phyloP scores from a whole-genome alignment of 225 moss, liverwort and hornwort genomes.

The Physcomitrium patens region DNA sequence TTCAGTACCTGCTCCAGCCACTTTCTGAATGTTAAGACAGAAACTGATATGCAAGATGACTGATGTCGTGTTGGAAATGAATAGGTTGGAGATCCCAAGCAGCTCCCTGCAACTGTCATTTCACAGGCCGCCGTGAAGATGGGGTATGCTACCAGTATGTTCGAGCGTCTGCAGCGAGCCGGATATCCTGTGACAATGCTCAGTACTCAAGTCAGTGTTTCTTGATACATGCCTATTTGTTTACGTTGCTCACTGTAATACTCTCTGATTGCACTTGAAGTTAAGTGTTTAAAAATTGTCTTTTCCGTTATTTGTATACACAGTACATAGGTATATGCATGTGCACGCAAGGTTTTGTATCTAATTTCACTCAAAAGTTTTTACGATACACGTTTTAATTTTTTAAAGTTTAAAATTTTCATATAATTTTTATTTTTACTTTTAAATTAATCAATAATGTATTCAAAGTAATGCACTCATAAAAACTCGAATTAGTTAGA shows the following conservation, averaged over 20 bases:
- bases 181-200: slow-evolving; percentile 91
- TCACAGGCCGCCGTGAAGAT: slow-evolving; percentile 75
- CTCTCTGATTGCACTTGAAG: background rate
- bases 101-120: slow-evolving; percentile 90
- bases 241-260: slow-evolving; percentile 10
- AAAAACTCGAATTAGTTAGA: background rate
- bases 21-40: background rate
- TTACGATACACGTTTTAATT: background rate
- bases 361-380: background rate
- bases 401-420: background rate
- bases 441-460: no score
- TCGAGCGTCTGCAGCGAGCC: slow-evolving; percentile 92
- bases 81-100: slow-evolving; percentile 97
- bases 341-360: background rate
- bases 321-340: background rate
- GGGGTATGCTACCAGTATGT: slow-evolving; percentile 94
- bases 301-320: background rate
- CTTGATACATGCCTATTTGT: slow-evolving; percentile 18
- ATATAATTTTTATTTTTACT: no score
- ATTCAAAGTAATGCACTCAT: background rate
- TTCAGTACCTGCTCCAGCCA: background rate
- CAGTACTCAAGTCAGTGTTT: slow-evolving; percentile 63
- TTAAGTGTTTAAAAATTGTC: slow-evolving; percentile 5
- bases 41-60: background rate
- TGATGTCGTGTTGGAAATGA: slow-evolving; percentile 17